These are phyloP conservation scores for Ascocoryne sarcoides DNA, from an alignment of 2,329 filamentous ascomycete genomes.

Conservation along the genomic window DNA sequence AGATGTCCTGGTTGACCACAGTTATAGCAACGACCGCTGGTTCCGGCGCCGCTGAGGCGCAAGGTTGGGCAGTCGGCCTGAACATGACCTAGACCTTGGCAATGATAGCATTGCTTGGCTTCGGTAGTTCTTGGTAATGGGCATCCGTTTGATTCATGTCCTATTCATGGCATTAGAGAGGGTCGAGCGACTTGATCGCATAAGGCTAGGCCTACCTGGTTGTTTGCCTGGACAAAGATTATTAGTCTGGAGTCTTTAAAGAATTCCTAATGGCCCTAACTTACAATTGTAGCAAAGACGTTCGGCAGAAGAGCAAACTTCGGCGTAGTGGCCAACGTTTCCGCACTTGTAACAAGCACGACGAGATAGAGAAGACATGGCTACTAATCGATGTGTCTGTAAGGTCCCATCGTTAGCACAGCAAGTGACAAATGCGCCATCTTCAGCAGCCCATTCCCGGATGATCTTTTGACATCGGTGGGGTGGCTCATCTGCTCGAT, in stretches of 20 bases:
- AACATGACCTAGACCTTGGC: slow-evolving; percentile 95
- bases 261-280: slow-evolving; percentile 27
- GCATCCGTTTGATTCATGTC: slow-evolving; percentile 97
- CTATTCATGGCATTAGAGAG: slow-evolving; percentile 32
- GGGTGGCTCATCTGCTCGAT: slow-evolving; percentile 23
- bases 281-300: slow-evolving; percentile 99
- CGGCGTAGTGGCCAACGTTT: slow-evolving; percentile 71
- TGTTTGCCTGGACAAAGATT: slow-evolving; percentile 56
- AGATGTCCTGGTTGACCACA: slow-evolving; percentile 90
- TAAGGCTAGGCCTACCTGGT: slow-evolving; percentile 46
- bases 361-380: slow-evolving; percentile 73
- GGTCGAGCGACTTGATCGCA: neutral
- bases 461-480: slow-evolving; percentile 29
- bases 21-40: slow-evolving; percentile 89
- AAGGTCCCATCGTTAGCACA: slow-evolving; percentile 30
- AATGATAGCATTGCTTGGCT: slow-evolving; percentile 99
- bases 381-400: slow-evolving; percentile 28
- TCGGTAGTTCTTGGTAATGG: slow-evolving; percentile 94
- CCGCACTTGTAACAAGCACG: slow-evolving; percentile 67
- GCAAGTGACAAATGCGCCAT: slow-evolving; percentile 29
- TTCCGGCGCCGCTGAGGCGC: slow-evolving; percentile 74
- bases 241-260: neutral
- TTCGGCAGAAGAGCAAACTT: slow-evolving; percentile 96
- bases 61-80: slow-evolving; percentile 98
- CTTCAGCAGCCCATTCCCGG: slow-evolving; percentile 25